phyloP scores from a whole-genome alignment of 352 stramenopile species.

The Albugo candida region DNA sequence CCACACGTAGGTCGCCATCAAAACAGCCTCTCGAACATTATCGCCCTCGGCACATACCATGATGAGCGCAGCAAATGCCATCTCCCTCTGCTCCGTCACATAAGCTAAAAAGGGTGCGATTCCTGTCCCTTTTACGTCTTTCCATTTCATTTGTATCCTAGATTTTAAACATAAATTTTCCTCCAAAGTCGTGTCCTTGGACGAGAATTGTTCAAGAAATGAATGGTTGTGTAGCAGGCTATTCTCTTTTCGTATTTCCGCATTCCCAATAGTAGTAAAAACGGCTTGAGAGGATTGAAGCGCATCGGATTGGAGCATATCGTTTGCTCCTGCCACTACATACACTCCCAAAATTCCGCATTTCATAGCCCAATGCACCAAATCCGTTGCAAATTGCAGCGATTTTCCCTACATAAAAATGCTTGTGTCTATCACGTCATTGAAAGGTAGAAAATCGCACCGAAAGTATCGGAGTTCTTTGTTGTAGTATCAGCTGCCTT shows the following conservation, averaged over 20 bases:
- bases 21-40: constrained; percentile 51
- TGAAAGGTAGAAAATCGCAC: constrained; percentile 10
- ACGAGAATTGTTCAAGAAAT: too few species aligned
- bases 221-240: too few species aligned
- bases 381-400: constrained; percentile 23
- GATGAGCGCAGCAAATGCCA: constrained; percentile 33
- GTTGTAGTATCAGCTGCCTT: constrained; percentile 57
- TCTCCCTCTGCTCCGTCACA: constrained; percentile 14
- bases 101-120: constrained; percentile 29
- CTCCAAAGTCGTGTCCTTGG: too few species aligned
- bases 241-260: too few species aligned
- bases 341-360: constrained; percentile 27
- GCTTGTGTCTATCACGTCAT: background rate
- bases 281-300: too few species aligned
- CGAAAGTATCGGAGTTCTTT: constrained; percentile 29
- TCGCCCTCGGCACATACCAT: constrained; percentile 60
- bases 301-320: constrained; percentile 50
- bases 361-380: constrained; percentile 28
- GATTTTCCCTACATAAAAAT: constrained; percentile 21
- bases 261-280: too few species aligned
- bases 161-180: too few species aligned
- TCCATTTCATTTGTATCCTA: constrained; percentile 10
- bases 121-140: constrained; percentile 27
- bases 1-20: constrained; percentile 29
- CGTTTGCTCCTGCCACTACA: constrained; percentile 41